These are phyloP conservation scores for Colletotrichum spinosum DNA, from an alignment of 2,329 filamentous ascomycete genomes.

Conservation along the genomic window DNA sequence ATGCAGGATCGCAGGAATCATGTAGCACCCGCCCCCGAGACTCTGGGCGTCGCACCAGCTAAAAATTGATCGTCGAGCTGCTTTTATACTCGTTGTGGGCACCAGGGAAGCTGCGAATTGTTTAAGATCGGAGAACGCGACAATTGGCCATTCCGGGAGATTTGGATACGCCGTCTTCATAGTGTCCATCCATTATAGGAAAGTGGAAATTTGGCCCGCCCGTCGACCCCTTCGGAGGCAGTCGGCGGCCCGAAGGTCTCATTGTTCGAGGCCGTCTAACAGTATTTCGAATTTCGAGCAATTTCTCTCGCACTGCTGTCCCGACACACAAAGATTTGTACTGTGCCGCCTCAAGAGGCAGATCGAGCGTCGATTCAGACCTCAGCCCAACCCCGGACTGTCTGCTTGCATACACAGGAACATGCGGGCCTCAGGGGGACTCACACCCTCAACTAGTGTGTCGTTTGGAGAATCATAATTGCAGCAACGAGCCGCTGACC, in stretches of 20 bases:
- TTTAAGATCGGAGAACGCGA: neutral
- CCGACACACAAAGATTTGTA: conserved; percentile 21
- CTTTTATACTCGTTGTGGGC: conserved; percentile 12
- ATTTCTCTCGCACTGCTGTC: conserved; percentile 12
- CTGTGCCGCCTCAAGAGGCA: conserved; percentile 9
- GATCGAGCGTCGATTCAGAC: neutral
- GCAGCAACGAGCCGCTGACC: neutral
- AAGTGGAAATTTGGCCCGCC: conserved; percentile 20
- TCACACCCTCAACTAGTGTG: neutral
- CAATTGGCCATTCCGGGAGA: conserved; percentile 6
- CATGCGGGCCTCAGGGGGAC: conserved; percentile 23
- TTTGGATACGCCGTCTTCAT: conserved; percentile 14
- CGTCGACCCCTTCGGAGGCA: neutral
- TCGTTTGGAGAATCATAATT: neutral
- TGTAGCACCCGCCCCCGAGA: neutral
- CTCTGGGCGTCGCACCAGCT: conserved; percentile 16
- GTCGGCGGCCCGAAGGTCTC: too few species aligned
- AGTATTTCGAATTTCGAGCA: conserved; percentile 27
- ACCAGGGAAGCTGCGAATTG: neutral
- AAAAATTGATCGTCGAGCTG: conserved; percentile 13
- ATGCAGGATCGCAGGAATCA: conserved; percentile 11
- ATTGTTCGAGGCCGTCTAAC: conserved; percentile 3
- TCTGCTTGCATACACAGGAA: conserved; percentile 1
- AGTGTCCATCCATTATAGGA: conserved; percentile 4
- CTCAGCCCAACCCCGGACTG: conserved; percentile 9